Evolutionary conservation across 192 early-diverging fungal species (phyloP).

Genomic region (Fimicolochytrium jonesii): DNA sequence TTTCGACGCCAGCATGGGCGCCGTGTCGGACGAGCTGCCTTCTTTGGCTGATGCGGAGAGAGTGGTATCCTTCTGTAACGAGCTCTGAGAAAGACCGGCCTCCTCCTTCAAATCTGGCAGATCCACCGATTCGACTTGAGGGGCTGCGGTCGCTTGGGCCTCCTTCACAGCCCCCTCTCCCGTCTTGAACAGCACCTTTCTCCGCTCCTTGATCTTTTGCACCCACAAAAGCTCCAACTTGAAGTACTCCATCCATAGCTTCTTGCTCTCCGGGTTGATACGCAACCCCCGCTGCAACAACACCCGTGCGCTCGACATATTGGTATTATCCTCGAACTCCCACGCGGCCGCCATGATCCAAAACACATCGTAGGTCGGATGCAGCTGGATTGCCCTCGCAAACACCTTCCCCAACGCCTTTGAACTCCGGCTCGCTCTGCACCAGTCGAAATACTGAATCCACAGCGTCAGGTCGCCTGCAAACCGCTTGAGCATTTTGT

Average conservation of each 20-base stretch:
- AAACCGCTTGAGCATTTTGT: constrained; percentile 73
- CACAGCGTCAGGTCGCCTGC: constrained; percentile 75
- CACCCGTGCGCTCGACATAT: constrained; percentile 75
- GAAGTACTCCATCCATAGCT: constrained; percentile 92
- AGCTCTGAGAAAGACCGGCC: neutral
- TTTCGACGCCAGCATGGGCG: constrained; percentile 35
- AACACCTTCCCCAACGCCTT: constrained; percentile 70
- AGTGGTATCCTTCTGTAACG: neutral
- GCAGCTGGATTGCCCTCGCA: constrained; percentile 79
- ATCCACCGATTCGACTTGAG: constrained; percentile 9
- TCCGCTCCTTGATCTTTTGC: constrained; percentile 77
- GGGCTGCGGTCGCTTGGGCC: constrained; percentile 28
- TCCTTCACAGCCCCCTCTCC: constrained; percentile 20
- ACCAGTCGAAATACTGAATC: constrained; percentile 89
- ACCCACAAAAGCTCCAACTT: constrained; percentile 85
- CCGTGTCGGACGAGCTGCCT: constrained; percentile 5
- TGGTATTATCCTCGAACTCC: constrained; percentile 81
- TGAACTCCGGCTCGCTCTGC: constrained; percentile 46
- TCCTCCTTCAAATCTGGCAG: constrained; percentile 16
- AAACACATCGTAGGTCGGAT: constrained; percentile 74
- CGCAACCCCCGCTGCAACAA: constrained; percentile 84
- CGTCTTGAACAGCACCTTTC: constrained; percentile 67
- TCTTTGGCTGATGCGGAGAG: neutral
- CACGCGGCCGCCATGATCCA: constrained; percentile 91
- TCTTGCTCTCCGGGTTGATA: constrained; percentile 64